These are phyloP conservation scores for Debaryomyces hansenii DNA, from an alignment of 805 yeast genomes.

Conservation along the genomic window DNA sequence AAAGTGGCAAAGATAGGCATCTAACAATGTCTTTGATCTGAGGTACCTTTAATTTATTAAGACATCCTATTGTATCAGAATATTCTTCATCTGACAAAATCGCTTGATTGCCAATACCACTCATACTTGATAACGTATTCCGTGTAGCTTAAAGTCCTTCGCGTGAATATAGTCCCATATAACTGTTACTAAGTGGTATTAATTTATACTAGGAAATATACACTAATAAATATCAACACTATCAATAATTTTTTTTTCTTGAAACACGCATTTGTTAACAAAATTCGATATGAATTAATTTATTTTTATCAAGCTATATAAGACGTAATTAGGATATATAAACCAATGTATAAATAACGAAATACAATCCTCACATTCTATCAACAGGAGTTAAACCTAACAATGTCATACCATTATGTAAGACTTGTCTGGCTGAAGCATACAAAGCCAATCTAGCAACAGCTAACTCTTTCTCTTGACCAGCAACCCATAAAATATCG, in stretches of 20 bases:
- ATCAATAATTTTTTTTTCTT: no score
- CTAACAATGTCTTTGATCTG: constrained; percentile 56
- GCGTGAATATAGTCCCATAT: neutral
- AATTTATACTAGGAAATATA: no score
- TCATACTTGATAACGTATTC: constrained; percentile 4
- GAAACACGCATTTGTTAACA: no score
- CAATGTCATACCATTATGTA: constrained; percentile 84
- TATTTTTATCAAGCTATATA: no score
- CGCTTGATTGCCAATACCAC: constrained; percentile 3
- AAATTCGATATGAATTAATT: no score
- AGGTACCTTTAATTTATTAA: constrained; percentile 40
- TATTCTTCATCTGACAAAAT: constrained; percentile 14
- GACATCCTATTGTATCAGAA: constrained; percentile 11
- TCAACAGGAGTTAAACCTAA: constrained; percentile 97
- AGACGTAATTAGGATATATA: no score
- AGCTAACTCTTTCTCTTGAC: constrained; percentile 85
- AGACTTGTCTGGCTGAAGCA: constrained; percentile 83
- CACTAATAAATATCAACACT: no score
- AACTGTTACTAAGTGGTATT: neutral
- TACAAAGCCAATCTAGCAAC: constrained; percentile 90
- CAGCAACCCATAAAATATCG: constrained; percentile 94
- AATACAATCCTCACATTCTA: constrained; percentile 65
- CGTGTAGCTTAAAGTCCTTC: neutral
- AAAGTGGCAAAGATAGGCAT: constrained; percentile 45
- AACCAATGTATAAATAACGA: no score